Percentiles rank a stretch among this genome's conserved stretches.
These are phyloP conservation scores for Escallonia rubra DNA, from an alignment of 129 eudicot genomes.

Conservation along the genomic window DNA sequence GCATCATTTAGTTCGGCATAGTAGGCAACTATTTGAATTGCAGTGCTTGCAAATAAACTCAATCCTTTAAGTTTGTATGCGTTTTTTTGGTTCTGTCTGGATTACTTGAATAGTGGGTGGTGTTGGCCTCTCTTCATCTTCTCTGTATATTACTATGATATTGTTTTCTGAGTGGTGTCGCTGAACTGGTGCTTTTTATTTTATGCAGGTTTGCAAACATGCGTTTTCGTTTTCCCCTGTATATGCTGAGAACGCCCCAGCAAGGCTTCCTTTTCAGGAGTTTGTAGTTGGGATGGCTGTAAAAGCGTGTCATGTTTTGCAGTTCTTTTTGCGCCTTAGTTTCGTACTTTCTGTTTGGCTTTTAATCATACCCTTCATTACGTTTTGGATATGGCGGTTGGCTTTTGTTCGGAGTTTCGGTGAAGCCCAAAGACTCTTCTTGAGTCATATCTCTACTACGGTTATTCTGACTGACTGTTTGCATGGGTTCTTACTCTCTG, in stretches of 20 bases:
- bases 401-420: constrained; percentile 77
- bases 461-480: constrained; percentile 80
- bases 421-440: constrained; percentile 76
- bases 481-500: constrained; percentile 89
- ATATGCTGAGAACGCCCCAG: constrained; percentile 85
- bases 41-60: no score
- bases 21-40: no score
- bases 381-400: constrained; percentile 94
- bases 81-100: no score
- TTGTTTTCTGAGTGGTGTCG: neutral
- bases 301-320: constrained; percentile 78
- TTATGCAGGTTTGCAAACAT: constrained; percentile 88
- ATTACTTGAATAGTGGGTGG: neutral
- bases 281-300: constrained; percentile 74
- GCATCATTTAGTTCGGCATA: no score
- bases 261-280: constrained; percentile 87
- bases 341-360: constrained; percentile 95
- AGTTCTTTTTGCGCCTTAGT: constrained; percentile 75
- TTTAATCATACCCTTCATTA: constrained; percentile 77
- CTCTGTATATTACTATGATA: neutral
- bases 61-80: no score
- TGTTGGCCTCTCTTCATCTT: neutral
- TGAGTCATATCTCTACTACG: constrained; percentile 71
- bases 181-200: constrained; percentile 7
- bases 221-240: constrained; percentile 88